Evolutionary conservation across 805 yeast species (phyloP).

Genomic region (Pichia cephalocereana): DNA sequence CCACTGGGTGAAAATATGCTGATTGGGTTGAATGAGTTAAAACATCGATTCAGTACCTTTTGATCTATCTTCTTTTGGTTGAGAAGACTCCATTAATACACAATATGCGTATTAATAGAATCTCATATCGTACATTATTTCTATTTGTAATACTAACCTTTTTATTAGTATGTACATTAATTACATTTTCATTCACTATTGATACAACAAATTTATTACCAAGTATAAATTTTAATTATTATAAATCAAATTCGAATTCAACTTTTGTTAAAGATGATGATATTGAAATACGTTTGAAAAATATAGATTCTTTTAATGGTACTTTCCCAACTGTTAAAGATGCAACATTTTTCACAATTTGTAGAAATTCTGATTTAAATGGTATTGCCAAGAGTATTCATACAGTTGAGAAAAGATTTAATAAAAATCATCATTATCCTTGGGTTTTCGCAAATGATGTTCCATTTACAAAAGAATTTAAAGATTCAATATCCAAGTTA

Average conservation of each 20-base stretch:
- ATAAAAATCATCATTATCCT: slow-evolving; percentile 30
- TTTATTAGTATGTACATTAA: neutral
- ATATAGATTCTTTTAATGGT: slow-evolving; percentile 1
- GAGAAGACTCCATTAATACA: no score
- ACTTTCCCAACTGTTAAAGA: slow-evolving; percentile 30
- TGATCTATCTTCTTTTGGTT: no score
- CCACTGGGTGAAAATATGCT: no score
- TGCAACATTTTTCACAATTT: slow-evolving; percentile 51
- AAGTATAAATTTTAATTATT: no score
- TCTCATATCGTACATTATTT: no score
- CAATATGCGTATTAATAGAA: no score
- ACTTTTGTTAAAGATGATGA: slow-evolving; percentile 1
- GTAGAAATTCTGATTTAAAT: slow-evolving; percentile 30
- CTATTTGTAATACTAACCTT: neutral
- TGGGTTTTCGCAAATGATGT: slow-evolving; percentile 40
- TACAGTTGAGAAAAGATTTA: slow-evolving; percentile 30
- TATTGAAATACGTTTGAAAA: slow-evolving; percentile 2
- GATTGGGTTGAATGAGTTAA: no score
- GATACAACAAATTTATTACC: neutral
- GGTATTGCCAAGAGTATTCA: slow-evolving; percentile 30
- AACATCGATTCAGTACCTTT: no score
- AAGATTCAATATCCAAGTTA: slow-evolving; percentile 19
- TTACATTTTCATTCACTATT: neutral
- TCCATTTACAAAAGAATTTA: slow-evolving; percentile 34
- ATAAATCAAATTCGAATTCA: neutral